Base-by-base conservation (phyloP, 2,329 filamentous ascomycete species). In the Neonectria faginata region DNA sequence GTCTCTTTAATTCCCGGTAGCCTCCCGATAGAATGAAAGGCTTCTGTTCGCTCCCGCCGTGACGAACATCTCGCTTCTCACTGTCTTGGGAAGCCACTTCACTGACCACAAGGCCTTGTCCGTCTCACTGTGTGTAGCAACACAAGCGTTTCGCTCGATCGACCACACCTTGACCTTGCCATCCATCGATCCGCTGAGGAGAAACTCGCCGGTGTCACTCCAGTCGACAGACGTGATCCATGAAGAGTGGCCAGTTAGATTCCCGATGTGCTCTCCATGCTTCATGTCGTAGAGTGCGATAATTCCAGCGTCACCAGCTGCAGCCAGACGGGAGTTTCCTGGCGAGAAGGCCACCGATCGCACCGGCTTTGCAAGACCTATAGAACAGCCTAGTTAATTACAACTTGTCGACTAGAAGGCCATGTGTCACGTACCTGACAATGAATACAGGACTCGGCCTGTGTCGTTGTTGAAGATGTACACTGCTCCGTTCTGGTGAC, bases 101-200 rank as follows among this genome's bases (percentile, higher is more conserved):
- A 94, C 92, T 59, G 89, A 88, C 92, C 94, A 97, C 3, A 98
- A 77, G 0, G 90, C 87, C 79, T 92, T 92, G 68, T 95, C 94
- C 6, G 92, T 94, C 81, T 98, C 94, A 62, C 91, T 94, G 77
- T 97, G 93, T 10, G 96, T 99, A 12, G 95, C 94, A 48, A 99
- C 96, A 76, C 96, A 98, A 5, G 86, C 85, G 61, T 89, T 87
- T 36, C 90, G 88, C 73, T 97, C 94, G 64, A 97, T 88, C 31
- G 93, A 95, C 96, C 96, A 99, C 31, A 98, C 92, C 80, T 97
- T 97, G 65, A 92, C 93, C 79, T 97, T 97, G 41, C 96, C 95
- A 75, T 98, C 94, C 78, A 97, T 93, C 1, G 92, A 89, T 52
- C 93, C 93, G 74, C 92, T 97, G 3, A 98, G 84, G 12, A 99